A percentile compares a stretch with the other conserved stretches of the same genome.
These are phyloP conservation scores for Lachancea waltii DNA, from an alignment of 805 yeast species.

Conservation along the genomic window DNA sequence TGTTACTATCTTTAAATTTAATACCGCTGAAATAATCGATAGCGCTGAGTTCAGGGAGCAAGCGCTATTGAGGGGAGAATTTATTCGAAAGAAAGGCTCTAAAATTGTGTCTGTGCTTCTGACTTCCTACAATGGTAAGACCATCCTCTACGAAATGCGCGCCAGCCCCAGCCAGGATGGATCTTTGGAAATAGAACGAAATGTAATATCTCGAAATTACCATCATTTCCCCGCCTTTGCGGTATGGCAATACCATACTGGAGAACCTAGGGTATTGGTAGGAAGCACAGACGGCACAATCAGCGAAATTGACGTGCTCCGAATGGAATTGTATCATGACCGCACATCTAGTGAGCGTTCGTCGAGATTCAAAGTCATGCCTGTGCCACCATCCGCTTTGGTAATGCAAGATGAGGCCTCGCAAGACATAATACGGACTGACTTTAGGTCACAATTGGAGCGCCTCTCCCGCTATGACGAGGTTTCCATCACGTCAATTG, in stretches of 20 bases:
- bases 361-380: conserved; percentile 10
- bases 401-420: conserved; percentile 4
- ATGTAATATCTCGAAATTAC: conserved; percentile 18
- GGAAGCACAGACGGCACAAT: conserved; percentile 20
- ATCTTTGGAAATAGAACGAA: conserved; percentile 13
- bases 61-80: conserved; percentile 12
- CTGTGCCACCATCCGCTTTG: conserved; percentile 15
- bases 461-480: conserved; percentile 15
- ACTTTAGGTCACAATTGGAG: conserved; percentile 11
- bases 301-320: conserved; percentile 18
- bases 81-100: conserved; percentile 15
- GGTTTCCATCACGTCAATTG: conserved; percentile 15
- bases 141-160: conserved; percentile 21
- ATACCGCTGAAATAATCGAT: conserved; percentile 17
- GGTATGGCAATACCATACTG: conserved; percentile 14
- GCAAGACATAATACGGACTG: background rate
- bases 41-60: conserved; percentile 21
- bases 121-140: conserved; percentile 21
- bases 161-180: background rate
- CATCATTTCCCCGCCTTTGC: conserved; percentile 17
- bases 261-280: conserved; percentile 14
- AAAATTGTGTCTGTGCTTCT: conserved; percentile 16
- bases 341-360: conserved; percentile 3
- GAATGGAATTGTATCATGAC: conserved; percentile 15
- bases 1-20: conserved; percentile 13